Base-by-base conservation (phyloP, 1,284 basidiomycete species). In the Wallemia hederae region DNA sequence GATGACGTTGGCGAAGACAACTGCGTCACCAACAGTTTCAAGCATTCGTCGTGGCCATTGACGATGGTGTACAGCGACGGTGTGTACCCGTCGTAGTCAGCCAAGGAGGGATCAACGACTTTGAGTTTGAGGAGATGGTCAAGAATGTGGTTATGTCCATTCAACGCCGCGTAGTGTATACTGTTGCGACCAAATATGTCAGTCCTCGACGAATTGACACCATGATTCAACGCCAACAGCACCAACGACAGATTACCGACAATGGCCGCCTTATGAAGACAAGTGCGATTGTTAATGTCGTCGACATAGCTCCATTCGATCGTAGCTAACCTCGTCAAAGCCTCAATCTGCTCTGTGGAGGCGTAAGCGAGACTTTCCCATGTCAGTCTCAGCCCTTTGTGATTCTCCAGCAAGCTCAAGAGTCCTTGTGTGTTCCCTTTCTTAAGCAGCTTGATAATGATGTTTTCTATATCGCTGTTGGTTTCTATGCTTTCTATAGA, bases 141-240 rank as follows among this genome's bases (percentile, higher is more conserved):
- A 70, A 87, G 91, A 62, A 94, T 78, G 17, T 73, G 73, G 0
- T 80, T 75, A 69, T 91, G 83, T 1, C 90, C 91, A 66, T 88
- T 82, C 81, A 98, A 89, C 19, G 89, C 85, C 19, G 89, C 89
- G 70, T 98, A 99, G 71, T 97, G 92, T 59, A 99, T 76, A 1
- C 91, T 83, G 11, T 86, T 85, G 19, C 94, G 84, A 31, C 87
- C 89, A 71, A 97, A 99, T 1, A 83, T 81, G 67, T 96, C 90
- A 49, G 78, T 74, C 63, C 79, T 82, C 62, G 80, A 76, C 29
- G 79, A 75, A 24, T 77, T 74, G 3, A 89, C 80, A 25, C 78
- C 78, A 60, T 82, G 80, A 60, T 78, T 74, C 25, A 97, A 77
- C 69, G 90, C 96, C 24, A 91, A 72, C 63, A 80, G 73, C 59